Base-by-base conservation (phyloP, 176 grass and related monocot genomes). In the Cymbopogon citratus region DNA sequence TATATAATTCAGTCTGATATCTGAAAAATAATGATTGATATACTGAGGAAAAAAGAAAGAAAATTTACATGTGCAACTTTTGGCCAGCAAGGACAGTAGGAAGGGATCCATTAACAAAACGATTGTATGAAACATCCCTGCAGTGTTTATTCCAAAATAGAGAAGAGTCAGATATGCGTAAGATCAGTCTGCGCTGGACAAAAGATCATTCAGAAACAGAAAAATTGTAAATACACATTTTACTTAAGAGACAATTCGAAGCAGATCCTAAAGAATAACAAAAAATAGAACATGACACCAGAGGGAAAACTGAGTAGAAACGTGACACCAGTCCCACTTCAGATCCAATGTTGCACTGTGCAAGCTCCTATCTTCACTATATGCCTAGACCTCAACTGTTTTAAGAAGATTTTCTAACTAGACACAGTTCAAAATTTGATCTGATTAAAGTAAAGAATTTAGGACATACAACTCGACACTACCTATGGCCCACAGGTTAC, bases 91-190 rank as follows among this genome's bases (percentile, higher is more conserved):
- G 38, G 12, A n/a, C 73, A 11, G 26, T 28, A 78, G 62, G 71
- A 83, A 80, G 84, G 64, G 1, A 18, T 81, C 72, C 84, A 18
- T 0, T 40, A 78, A 80, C 2, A 5, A 64, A 49, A 63, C 16
- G 59, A 52, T 92, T 92, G 80, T 87, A 82, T 8, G 87, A 89
- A 72, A 92, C 43, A 78, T 92, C 91, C 88, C 91, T 92, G 84
- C 15, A 85, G 69, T 60, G 2, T 69, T 81, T 71, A 80, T 12
- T 70, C 48, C 7, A 85, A 74, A 67, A 43, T 39, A 59, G 15
- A 81, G 26, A 16, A 59, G 26, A 84, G 87, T 74, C 48, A 75
- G 35, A 80, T 16, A 75, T 16, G 21, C 43, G 7, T 24, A 38
- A 74, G n/a, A 66, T 83, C 39, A 54, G 31, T 14, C 35, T 65